A percentile compares a stretch with the other conserved stretches of the same genome.
Evolutionary conservation across 208 protist species (phyloP).

Genomic region (Trypanosoma scelopori): DNA sequence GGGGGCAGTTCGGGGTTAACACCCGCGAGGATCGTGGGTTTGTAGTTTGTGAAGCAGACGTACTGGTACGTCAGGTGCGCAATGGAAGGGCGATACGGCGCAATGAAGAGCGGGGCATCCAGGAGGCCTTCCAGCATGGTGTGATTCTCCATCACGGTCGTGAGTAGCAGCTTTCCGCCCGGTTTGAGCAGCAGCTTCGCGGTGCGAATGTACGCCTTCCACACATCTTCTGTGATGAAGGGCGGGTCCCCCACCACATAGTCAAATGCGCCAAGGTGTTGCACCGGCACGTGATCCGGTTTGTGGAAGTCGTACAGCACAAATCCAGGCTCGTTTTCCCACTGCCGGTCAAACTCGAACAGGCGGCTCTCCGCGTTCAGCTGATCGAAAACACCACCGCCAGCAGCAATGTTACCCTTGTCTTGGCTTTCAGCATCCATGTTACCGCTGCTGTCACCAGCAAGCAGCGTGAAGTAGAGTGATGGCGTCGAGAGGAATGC

Average conservation of each 20-base stretch:
- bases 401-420: not conserved
- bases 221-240: constrained; percentile 93
- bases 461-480: constrained; percentile 82
- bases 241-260: constrained; percentile 94
- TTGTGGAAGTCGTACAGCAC: constrained; percentile 89
- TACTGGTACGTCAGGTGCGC: constrained; percentile 93
- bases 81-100: constrained; percentile 77
- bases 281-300: constrained; percentile 71
- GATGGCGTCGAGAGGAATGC: constrained; percentile 92
- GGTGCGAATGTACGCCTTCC: constrained; percentile 74
- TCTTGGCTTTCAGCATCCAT: constrained; percentile 25
- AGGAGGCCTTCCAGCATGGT: constrained; percentile 65
- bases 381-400: not conserved
- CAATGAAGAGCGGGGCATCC: constrained; percentile 77
- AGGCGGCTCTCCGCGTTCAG: constrained; percentile 56
- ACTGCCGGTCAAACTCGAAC: constrained; percentile 90
- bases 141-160: constrained; percentile 91
- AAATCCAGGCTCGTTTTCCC: constrained; percentile 63
- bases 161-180: constrained; percentile 86
- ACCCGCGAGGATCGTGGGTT: constrained; percentile 36
- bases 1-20: constrained; percentile 30
- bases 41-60: constrained; percentile 91
- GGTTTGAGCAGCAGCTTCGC: constrained; percentile 53
- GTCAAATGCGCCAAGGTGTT: constrained; percentile 80
- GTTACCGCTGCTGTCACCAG: constrained; percentile 21